These are phyloP conservation scores for Apiotrichum mycotoxinovorans DNA, from an alignment of 1,284 basidiomycete genomes.

Conservation along the genomic window DNA sequence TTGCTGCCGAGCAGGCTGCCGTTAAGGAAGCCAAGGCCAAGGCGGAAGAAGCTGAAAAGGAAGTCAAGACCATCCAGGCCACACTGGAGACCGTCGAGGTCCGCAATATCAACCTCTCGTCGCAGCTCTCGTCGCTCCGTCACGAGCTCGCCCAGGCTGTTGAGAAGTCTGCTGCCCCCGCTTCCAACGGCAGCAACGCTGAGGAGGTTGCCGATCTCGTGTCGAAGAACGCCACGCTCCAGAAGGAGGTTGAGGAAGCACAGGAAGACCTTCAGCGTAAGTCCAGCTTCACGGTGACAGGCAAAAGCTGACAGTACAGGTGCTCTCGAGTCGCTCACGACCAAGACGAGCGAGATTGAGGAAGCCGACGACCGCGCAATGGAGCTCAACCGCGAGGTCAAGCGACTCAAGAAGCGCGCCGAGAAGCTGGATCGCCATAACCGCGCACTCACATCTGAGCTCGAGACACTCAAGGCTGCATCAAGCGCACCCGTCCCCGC, in stretches of 20 bases:
- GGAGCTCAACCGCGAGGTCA: slow-evolving; percentile 19
- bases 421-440: slow-evolving; percentile 20
- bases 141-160: slow-evolving; percentile 6
- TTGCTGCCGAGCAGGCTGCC: neutral
- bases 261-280: slow-evolving; percentile 15
- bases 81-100: slow-evolving; percentile 12
- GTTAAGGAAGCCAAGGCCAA: neutral
- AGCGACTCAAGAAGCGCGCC: neutral
- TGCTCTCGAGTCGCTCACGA: slow-evolving; percentile 4
- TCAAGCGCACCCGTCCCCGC: neutral
- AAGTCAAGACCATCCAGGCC: slow-evolving; percentile 2
- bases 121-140: slow-evolving; percentile 5
- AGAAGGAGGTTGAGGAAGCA: slow-evolving; percentile 23
- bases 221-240: slow-evolving; percentile 33
- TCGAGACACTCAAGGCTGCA: slow-evolving; percentile 8
- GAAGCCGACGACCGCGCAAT: slow-evolving; percentile 22
- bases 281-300: neutral
- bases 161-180: neutral
- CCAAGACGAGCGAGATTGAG: slow-evolving; percentile 21
- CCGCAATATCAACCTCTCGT: slow-evolving; percentile 10
- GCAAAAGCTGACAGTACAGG: neutral
- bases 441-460: slow-evolving; percentile 2
- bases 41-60: neutral
- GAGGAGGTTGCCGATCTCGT: neutral
- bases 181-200: neutral